These are phyloP conservation scores for Miamiensis avidus DNA, from an alignment of 169 alveolate genomes.

Conservation along the genomic window DNA sequence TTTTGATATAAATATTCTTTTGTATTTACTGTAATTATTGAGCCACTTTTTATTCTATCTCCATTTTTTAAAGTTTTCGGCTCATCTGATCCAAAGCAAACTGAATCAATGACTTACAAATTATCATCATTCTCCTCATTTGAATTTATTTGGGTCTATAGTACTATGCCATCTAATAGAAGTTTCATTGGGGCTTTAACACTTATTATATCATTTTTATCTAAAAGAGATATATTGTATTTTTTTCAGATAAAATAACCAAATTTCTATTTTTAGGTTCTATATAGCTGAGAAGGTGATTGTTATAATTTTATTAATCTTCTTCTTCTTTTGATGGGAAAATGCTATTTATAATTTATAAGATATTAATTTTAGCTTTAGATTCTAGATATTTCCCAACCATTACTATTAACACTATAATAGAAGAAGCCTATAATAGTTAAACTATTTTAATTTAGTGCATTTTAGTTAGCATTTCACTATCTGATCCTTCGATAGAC, in stretches of 20 bases:
- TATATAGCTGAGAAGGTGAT: constrained; percentile 7
- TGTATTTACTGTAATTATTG: constrained; percentile 24
- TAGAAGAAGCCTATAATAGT: constrained; percentile 32
- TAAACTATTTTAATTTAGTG: constrained; percentile 19
- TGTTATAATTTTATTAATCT: too few relatives aligned
- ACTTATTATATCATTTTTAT: constrained; percentile 35
- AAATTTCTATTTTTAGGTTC: constrained; percentile 26
- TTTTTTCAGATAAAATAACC: constrained; percentile 15
- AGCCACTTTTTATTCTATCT: constrained; percentile 31
- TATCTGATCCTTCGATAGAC: neutral
- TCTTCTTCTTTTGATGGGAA: constrained; percentile 30
- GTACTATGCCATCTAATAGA: constrained; percentile 25
- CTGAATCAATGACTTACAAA: constrained; percentile 27
- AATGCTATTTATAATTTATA: constrained; percentile 26
- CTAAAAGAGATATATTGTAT: constrained; percentile 26
- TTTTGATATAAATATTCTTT: too few relatives aligned
- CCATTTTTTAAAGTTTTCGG: constrained; percentile 24
- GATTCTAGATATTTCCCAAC: constrained; percentile 46
- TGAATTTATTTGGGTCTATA: neutral
- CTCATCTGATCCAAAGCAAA: constrained; percentile 41
- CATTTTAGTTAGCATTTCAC: neutral
- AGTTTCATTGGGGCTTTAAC: constrained; percentile 27
- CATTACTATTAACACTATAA: constrained; percentile 24
- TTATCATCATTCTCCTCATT: neutral
- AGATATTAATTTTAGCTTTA: constrained; percentile 25